Evolutionary conservation across 768 basidiomycete genomes (phyloP).

Genomic region (Cubamyces lactineus): DNA sequence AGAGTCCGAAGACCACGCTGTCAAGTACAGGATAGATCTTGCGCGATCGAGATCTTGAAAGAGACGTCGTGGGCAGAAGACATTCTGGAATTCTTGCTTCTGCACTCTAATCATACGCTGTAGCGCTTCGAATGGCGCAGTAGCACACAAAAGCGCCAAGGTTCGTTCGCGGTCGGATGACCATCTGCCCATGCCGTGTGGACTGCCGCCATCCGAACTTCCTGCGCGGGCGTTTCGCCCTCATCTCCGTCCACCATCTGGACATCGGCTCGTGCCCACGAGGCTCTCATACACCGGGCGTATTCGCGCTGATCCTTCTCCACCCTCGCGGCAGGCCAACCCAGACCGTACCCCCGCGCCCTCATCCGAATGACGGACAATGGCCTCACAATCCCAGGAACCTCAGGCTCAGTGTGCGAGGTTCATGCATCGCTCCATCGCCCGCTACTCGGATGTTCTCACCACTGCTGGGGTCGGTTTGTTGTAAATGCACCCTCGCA

Average conservation of each 20-base stretch:
- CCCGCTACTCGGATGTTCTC: background rate
- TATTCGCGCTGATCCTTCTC: conserved; percentile 15
- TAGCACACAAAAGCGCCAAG: too few species aligned
- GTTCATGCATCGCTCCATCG: background rate
- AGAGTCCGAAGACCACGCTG: conserved; percentile 15
- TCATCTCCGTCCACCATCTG: conserved; percentile 16
- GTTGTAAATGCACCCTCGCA: background rate
- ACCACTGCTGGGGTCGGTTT: background rate
- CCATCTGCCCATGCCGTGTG: background rate
- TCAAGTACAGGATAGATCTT: conserved; percentile 6
- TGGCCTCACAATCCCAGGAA: background rate
- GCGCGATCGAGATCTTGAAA: conserved; percentile 18
- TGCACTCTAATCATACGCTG: conserved; percentile 15
- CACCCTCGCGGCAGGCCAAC: conserved; percentile 13
- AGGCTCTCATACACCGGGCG: conserved; percentile 20
- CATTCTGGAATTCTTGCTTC: conserved; percentile 11
- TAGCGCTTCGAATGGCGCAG: conserved; percentile 9
- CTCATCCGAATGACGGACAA: background rate
- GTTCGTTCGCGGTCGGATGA: background rate
- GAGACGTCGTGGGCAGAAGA: background rate
- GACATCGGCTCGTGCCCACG: conserved; percentile 15
- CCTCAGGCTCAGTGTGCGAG: too few species aligned
- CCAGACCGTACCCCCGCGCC: background rate
- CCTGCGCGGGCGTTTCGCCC: background rate
- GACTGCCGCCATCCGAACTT: background rate